A percentile compares a stretch with the other conserved stretches of the same genome.
These are phyloP conservation scores for Phytopythium cucurbitacearum DNA, from an alignment of 352 stramenopile genomes.

Conservation along the genomic window DNA sequence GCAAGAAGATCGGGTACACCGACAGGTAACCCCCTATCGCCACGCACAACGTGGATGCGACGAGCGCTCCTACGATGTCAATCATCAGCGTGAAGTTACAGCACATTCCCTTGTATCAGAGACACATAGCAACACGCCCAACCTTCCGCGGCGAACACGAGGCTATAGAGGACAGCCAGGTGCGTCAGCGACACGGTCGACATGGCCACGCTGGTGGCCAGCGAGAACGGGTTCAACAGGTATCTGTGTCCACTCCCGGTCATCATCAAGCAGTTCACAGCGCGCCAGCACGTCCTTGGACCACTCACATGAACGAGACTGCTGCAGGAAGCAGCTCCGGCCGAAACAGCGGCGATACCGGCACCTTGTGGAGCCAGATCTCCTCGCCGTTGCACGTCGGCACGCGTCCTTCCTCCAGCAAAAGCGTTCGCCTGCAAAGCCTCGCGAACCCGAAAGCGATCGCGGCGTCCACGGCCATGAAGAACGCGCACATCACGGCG, in stretches of 20 bases:
- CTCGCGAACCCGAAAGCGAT: slow-evolving; percentile 54
- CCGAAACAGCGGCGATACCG: slow-evolving; percentile 64
- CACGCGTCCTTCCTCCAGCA: slow-evolving; percentile 41
- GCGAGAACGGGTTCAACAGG: slow-evolving; percentile 76
- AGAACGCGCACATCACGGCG: slow-evolving; percentile 23
- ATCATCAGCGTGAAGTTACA: background rate
- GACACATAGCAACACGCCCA: slow-evolving; percentile 1
- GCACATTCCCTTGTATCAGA: background rate
- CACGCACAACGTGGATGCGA: slow-evolving; percentile 42
- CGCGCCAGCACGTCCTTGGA: background rate
- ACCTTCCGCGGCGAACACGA: slow-evolving; percentile 72
- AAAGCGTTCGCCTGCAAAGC: slow-evolving; percentile 42
- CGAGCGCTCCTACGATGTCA: slow-evolving; percentile 27
- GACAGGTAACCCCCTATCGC: slow-evolving; percentile 64
- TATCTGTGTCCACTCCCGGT: slow-evolving; percentile 17
- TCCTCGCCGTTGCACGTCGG: slow-evolving; percentile 32
- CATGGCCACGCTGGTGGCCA: slow-evolving; percentile 65
- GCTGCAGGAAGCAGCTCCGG: slow-evolving; percentile 36
- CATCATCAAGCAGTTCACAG: background rate
- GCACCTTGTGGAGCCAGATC: slow-evolving; percentile 70
- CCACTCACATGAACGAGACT: slow-evolving; percentile 43
- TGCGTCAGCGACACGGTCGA: slow-evolving; percentile 70
- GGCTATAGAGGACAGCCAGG: slow-evolving; percentile 51
- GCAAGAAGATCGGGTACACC: slow-evolving; percentile 64
- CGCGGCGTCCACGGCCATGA: slow-evolving; percentile 49